A percentile compares a stretch with the other conserved stretches of the same genome.
phyloP scores from a whole-genome alignment of 1,284 basidiomycete genomes.

The Cutaneotrichosporon mucoides region DNA sequence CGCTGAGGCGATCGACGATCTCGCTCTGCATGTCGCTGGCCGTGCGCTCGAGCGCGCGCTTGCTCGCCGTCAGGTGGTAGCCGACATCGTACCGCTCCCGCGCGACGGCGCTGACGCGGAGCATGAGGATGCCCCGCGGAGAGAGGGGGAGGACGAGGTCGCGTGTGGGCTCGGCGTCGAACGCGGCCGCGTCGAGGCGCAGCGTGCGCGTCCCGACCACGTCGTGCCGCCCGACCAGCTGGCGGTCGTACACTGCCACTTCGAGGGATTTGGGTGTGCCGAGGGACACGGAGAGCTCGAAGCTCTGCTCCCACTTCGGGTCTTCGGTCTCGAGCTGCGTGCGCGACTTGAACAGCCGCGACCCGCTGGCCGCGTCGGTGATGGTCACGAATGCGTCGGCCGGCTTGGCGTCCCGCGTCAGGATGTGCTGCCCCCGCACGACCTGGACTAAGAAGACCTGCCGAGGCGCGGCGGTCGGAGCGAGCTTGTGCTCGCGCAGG shows the following conservation, averaged over 20 bases:
- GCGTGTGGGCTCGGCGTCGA: conserved; percentile 22
- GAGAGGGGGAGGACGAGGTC: conserved; percentile 42
- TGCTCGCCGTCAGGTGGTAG: conserved; percentile 37
- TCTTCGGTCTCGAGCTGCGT: conserved; percentile 44
- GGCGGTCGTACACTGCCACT: conserved; percentile 38
- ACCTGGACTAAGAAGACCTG: conserved; percentile 40
- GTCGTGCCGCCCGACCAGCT: conserved; percentile 48
- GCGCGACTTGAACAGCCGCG: conserved; percentile 43
- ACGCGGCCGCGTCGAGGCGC: conserved; percentile 40
- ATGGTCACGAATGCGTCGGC: conserved; percentile 45
- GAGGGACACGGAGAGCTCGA: conserved; percentile 25
- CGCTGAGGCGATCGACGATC: conserved; percentile 43
- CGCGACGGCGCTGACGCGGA: conserved; percentile 44
- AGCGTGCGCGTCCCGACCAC: conserved; percentile 35
- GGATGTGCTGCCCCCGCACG: conserved; percentile 40
- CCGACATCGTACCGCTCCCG: conserved; percentile 42
- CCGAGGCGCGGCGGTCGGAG: conserved; percentile 7
- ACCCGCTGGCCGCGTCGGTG: conserved; percentile 31
- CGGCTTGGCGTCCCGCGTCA: conserved; percentile 31
- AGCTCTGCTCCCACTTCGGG: conserved; percentile 46
- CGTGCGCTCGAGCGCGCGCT: conserved; percentile 35
- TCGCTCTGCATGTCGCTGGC: conserved; percentile 41
- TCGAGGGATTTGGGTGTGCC: conserved; percentile 34
- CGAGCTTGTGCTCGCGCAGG: conserved; percentile 29
- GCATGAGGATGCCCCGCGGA: conserved; percentile 38